phyloP scores from a whole-genome alignment of 2,329 filamentous ascomycete genomes.

The Colletotrichum tofieldiae region DNA sequence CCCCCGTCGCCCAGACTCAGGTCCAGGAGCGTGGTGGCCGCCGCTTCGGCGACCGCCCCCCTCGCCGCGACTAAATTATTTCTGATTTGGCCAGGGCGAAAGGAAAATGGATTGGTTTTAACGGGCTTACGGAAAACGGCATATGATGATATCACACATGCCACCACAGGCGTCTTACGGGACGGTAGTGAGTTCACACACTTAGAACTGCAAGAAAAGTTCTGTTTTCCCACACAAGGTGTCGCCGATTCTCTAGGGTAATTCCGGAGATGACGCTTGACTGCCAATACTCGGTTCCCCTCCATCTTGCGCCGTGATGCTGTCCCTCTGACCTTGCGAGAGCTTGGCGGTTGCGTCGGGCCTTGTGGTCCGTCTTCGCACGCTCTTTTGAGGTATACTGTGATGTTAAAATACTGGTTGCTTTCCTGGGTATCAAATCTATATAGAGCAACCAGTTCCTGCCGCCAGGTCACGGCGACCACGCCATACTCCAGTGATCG shows the following conservation, averaged over 20 bases:
- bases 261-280: slow-evolving; percentile 86
- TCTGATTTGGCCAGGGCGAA: slow-evolving; percentile 17
- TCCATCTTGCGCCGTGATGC: slow-evolving; percentile 47
- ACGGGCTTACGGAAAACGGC: slow-evolving; percentile 61
- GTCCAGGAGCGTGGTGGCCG: slow-evolving; percentile 79
- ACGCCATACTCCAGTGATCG: background rate
- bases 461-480: background rate
- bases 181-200: slow-evolving; percentile 70
- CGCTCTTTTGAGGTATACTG: background rate
- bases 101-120: slow-evolving; percentile 42
- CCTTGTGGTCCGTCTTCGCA: background rate
- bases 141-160: slow-evolving; percentile 45
- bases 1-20: slow-evolving; percentile 91
- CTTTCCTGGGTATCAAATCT: slow-evolving; percentile 39
- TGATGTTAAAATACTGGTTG: slow-evolving; percentile 6
- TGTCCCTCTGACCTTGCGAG: slow-evolving; percentile 27
- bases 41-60: slow-evolving; percentile 79
- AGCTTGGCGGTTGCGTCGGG: background rate
- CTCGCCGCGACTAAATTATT: slow-evolving; percentile 60
- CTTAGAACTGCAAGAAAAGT: slow-evolving; percentile 73
- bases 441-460: background rate
- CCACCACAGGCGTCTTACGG: slow-evolving; percentile 69
- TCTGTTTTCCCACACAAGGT: slow-evolving; percentile 79
- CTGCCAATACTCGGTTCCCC: slow-evolving; percentile 76
- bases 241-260: slow-evolving; percentile 84